Percentiles rank a stretch among this genome's conserved stretches.
Conservation (phyloP, 345 rosid species). For the rapeseed (Brassica napus) region Da-Ae NC_063443.1:1549501-1550000, state of each 20-base stretch:
- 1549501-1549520: not conserved
- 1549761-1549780: conserved; percentile 39
- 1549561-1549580: conserved; percentile 43
- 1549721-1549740: conserved; percentile 48
- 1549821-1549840: not conserved
- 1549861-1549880: not conserved
- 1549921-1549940: not conserved
- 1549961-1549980: not conserved
- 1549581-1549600: conserved; percentile 45
- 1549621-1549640: conserved; percentile 34
- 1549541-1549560: conserved; percentile 39
- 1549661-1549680: conserved; percentile 25
- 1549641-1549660: conserved; percentile 43
- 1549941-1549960: not conserved
- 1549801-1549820: not conserved
- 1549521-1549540: conserved; percentile 35
- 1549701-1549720: conserved; percentile 20
- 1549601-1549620: conserved; percentile 47
- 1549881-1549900: too few species aligned
- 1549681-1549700: conserved; percentile 26
- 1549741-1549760: conserved; percentile 26
- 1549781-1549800: not conserved
- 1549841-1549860: not conserved
- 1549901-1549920: not conserved
- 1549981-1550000: not conserved